Evolutionary conservation across 148 eudicot genomes (phyloP).

Genomic region (Pouteria glomerata): DNA sequence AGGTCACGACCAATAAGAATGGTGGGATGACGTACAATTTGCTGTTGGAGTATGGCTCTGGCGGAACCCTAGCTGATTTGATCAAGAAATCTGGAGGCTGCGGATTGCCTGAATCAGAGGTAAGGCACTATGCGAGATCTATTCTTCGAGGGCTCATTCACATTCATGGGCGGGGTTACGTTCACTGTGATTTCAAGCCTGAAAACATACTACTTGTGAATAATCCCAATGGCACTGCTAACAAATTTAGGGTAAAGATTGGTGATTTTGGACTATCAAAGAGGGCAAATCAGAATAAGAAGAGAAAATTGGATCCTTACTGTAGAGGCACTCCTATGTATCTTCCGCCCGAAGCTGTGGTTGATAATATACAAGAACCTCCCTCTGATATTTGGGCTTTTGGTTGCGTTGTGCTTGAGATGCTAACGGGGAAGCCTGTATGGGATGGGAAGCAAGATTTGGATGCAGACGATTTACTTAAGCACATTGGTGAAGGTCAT

Average conservation of each 20-base stretch:
- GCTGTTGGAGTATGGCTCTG: slow-evolving; percentile 31
- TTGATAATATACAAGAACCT: slow-evolving; percentile 27
- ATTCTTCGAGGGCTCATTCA: slow-evolving; percentile 29
- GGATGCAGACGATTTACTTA: slow-evolving; percentile 18
- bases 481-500: slow-evolving; percentile 17
- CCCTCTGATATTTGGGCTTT: slow-evolving; percentile 48
- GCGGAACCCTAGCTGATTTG: slow-evolving; percentile 31
- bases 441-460: slow-evolving; percentile 24
- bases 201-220: slow-evolving; percentile 32
- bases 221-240: neutral
- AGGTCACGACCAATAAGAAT: slow-evolving; percentile 15
- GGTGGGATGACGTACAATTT: slow-evolving; percentile 23
- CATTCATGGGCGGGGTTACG: slow-evolving; percentile 28
- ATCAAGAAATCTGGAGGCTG: slow-evolving; percentile 22
- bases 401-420: slow-evolving; percentile 47
- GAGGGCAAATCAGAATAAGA: slow-evolving; percentile 19
- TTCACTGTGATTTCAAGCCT: slow-evolving; percentile 43
- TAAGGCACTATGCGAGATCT: slow-evolving; percentile 21
- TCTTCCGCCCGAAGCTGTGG: slow-evolving; percentile 37
- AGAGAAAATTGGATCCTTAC: slow-evolving; percentile 25
- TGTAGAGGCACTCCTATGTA: slow-evolving; percentile 37
- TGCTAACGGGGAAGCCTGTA: slow-evolving; percentile 37
- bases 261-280: slow-evolving; percentile 42
- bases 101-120: slow-evolving; percentile 26
- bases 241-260: slow-evolving; percentile 23